Conservation (phyloP, 2,329 filamentous ascomycete genomes). For the Acrodontium crateriforme region DNA sequence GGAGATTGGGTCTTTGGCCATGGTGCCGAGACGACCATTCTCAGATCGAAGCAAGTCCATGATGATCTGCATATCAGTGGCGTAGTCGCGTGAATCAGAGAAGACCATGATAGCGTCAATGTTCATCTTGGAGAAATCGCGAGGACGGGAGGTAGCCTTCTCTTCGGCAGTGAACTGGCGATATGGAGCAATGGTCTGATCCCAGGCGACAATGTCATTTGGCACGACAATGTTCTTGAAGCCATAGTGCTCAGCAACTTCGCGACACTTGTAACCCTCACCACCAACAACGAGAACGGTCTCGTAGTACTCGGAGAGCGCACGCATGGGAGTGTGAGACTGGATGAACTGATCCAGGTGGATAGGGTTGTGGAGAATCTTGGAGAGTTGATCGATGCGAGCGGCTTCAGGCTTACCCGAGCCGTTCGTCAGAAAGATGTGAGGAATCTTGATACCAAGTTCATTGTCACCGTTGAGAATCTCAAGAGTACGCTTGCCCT, state of each 20-base stretch:
- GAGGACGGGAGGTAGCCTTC: constrained; percentile 50
- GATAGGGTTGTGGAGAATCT: constrained; percentile 52
- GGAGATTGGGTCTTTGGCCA: constrained; percentile 49
- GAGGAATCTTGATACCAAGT: constrained; percentile 62
- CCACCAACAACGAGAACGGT: constrained; percentile 64
- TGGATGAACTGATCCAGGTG: constrained; percentile 64
- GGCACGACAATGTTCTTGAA: constrained; percentile 61
- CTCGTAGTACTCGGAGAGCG: constrained; percentile 60
- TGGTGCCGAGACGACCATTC: constrained; percentile 51
- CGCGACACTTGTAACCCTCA: constrained; percentile 60
- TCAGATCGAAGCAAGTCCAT: constrained; percentile 57
- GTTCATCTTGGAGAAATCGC: constrained; percentile 57
- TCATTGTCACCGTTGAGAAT: constrained; percentile 65
- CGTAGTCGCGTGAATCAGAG: constrained; percentile 60
- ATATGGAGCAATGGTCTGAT: constrained; percentile 55
- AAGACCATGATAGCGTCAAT: constrained; percentile 65
- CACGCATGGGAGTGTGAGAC: constrained; percentile 64
- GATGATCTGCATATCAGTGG: constrained; percentile 63
- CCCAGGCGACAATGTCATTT: constrained; percentile 60
- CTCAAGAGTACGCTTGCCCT: constrained; percentile 51
- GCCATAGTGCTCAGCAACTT: constrained; percentile 58
- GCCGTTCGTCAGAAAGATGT: constrained; percentile 65
- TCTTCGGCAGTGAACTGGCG: constrained; percentile 54
- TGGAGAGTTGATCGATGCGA: constrained; percentile 51
- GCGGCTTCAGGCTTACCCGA: constrained; percentile 56